These are phyloP conservation scores for Arthromyces matolae DNA, from an alignment of 768 basidiomycete genomes.

Conservation along the genomic window DNA sequence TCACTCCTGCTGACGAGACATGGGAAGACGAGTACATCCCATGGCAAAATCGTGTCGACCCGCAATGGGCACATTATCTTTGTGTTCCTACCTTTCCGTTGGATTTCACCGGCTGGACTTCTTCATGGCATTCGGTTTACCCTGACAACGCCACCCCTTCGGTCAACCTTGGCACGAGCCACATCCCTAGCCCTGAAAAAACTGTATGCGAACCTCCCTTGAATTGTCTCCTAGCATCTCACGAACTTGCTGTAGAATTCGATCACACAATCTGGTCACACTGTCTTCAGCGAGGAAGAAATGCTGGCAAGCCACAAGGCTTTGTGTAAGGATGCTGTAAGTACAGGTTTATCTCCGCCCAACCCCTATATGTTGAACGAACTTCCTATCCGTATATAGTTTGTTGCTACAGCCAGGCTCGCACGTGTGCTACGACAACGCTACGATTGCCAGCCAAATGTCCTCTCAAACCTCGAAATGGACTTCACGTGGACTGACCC, in stretches of 20 bases:
- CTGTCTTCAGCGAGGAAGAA: slow-evolving; percentile 28
- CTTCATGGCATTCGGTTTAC: no score
- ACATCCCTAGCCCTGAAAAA: no score
- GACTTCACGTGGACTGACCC: slow-evolving; percentile 50
- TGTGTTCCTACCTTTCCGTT: slow-evolving; percentile 32
- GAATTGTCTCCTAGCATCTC: no score
- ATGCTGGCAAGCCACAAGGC: slow-evolving; percentile 33
- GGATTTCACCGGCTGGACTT: slow-evolving; percentile 9
- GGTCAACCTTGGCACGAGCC: no score
- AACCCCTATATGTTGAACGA: slow-evolving; percentile 5
- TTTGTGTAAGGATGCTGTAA: slow-evolving; percentile 36
- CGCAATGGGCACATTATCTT: slow-evolving; percentile 33
- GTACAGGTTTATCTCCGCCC: slow-evolving; percentile 14
- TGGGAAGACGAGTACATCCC: slow-evolving; percentile 32
- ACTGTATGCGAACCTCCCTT: no score
- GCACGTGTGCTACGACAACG: slow-evolving; percentile 36
- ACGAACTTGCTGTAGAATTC: slow-evolving; percentile 5
- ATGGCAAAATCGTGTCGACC: slow-evolving; percentile 33
- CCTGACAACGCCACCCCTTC: no score
- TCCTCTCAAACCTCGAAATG: slow-evolving; percentile 31
- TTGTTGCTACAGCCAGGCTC: slow-evolving; percentile 33
- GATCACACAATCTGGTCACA: slow-evolving; percentile 21
- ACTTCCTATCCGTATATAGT: slow-evolving; percentile 27
- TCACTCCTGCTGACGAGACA: slow-evolving; percentile 41
- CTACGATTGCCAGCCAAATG: slow-evolving; percentile 30